phyloP scores from a whole-genome alignment of 1,139 yeast species.

The Pichia sp. region DNA sequence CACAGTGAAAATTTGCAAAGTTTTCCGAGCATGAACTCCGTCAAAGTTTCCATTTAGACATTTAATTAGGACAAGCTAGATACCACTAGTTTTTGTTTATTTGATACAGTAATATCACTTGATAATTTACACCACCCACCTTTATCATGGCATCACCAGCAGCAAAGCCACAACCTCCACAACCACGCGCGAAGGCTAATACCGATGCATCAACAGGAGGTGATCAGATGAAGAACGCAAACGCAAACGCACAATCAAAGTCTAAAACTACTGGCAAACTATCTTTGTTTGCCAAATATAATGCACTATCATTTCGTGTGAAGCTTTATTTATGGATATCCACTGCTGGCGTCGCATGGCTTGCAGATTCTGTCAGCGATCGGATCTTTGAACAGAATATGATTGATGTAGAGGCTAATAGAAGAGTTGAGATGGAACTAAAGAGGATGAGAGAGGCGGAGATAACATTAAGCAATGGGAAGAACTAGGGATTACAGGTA shows the following conservation, averaged over 20 bases:
- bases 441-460: slow-evolving; percentile 10
- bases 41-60: too few species aligned
- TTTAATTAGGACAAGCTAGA: too few species aligned
- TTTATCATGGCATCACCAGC: slow-evolving; percentile 1
- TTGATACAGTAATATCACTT: too few species aligned
- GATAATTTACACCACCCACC: too few species aligned
- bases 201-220: background rate
- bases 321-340: slow-evolving; percentile 24
- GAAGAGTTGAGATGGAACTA: slow-evolving; percentile 24
- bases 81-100: too few species aligned
- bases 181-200: slow-evolving; percentile 1
- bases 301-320: slow-evolving; percentile 21
- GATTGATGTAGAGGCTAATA: slow-evolving; percentile 26
- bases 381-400: slow-evolving; percentile 24
- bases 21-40: too few species aligned
- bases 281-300: slow-evolving; percentile 17
- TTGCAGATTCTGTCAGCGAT: slow-evolving; percentile 24
- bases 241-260: too few species aligned
- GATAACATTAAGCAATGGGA: background rate
- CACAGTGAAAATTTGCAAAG: too few species aligned
- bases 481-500: too few species aligned
- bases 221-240: too few species aligned
- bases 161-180: slow-evolving; percentile 9
- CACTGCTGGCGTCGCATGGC: slow-evolving; percentile 24
- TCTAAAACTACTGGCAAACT: slow-evolving; percentile 2